These are phyloP conservation scores for Aureobasidium sp. DNA, from an alignment of 2,329 filamentous ascomycete species.

Conservation along the genomic window DNA sequence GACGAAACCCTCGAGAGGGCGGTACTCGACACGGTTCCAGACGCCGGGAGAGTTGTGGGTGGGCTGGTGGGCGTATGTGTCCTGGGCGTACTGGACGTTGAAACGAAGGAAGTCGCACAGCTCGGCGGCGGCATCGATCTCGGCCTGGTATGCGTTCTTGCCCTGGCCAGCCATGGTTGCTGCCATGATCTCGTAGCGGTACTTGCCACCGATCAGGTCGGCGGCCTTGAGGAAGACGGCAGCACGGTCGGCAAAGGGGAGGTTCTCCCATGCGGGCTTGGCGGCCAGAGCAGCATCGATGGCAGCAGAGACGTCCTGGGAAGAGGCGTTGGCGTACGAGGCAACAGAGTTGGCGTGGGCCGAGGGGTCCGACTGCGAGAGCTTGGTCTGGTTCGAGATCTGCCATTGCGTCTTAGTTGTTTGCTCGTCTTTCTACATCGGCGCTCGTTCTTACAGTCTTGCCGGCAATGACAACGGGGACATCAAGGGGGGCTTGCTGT, in stretches of 20 bases:
- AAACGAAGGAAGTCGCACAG: conserved; percentile 87
- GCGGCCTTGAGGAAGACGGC: conserved; percentile 94
- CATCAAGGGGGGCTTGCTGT: conserved; percentile 59
- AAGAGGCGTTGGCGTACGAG: conserved; percentile 72
- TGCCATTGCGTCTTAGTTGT: not conserved
- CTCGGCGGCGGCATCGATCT: conserved; percentile 93
- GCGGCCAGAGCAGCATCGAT: conserved; percentile 81
- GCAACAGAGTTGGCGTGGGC: conserved; percentile 70
- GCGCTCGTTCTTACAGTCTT: conserved; percentile 51
- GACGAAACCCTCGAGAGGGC: conserved; percentile 87
- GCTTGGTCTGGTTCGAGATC: conserved; percentile 48
- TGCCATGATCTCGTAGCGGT: conserved; percentile 94
- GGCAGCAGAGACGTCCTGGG: conserved; percentile 65
- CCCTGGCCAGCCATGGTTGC: conserved; percentile 93
- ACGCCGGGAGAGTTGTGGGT: conserved; percentile 71
- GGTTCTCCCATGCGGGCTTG: conserved; percentile 73
- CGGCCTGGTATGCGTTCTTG: conserved; percentile 98
- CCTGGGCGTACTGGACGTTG: conserved; percentile 88
- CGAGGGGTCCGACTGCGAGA: conserved; percentile 72
- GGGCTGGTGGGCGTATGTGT: conserved; percentile 82
- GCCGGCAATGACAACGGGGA: conserved; percentile 77
- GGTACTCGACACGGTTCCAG: conserved; percentile 87
- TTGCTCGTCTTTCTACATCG: not conserved
- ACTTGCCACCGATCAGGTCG: conserved; percentile 82
- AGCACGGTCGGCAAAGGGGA: conserved; percentile 84